Evolutionary conservation across 2,329 filamentous ascomycete genomes (phyloP).

Genomic region (Phaeosphaeria sp.): DNA sequence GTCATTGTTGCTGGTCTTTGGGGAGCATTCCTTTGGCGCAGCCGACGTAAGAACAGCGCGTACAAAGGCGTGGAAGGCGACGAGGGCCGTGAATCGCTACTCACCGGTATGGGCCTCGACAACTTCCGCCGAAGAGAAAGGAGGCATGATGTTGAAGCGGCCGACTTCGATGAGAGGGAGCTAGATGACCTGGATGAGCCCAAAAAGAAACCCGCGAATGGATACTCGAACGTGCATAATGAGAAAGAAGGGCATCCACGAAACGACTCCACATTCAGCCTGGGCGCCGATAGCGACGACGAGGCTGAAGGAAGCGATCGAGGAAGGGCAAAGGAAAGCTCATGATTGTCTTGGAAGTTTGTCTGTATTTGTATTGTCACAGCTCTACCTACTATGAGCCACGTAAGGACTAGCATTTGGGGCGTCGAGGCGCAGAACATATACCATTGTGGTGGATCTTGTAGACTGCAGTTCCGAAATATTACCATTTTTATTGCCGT

Average conservation of each 20-base stretch:
- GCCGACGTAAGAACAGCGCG: conserved; percentile 49
- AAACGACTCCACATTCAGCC: conserved; percentile 54
- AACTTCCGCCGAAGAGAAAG: conserved; percentile 54
- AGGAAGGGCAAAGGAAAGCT: conserved; percentile 40
- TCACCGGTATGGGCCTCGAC: conserved; percentile 54
- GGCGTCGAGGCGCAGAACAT: conserved; percentile 11
- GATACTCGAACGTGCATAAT: conserved; percentile 26
- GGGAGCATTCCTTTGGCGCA: conserved; percentile 73
- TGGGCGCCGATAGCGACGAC: conserved; percentile 56
- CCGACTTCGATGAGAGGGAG: conserved; percentile 68
- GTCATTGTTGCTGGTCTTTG: conserved; percentile 74
- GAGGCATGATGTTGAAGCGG: conserved; percentile 64
- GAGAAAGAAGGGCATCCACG: conserved; percentile 40
- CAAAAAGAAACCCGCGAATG: conserved; percentile 29
- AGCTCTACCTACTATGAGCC: conserved; percentile 4
- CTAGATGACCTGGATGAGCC: conserved; percentile 60
- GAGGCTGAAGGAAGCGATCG: conserved; percentile 42
- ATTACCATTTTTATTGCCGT: background rate
- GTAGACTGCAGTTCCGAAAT: background rate
- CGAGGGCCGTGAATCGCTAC: conserved; percentile 54
- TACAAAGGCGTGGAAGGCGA: conserved; percentile 54
- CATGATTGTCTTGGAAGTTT: conserved; percentile 7
- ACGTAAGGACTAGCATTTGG: conserved; percentile 16
- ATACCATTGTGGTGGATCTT: background rate
- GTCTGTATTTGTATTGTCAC: background rate